A percentile compares a stretch with the other conserved stretches of the same genome.
phyloP scores from a whole-genome alignment of 345 rosid species.

The Lenwebbia sp. region DNA sequence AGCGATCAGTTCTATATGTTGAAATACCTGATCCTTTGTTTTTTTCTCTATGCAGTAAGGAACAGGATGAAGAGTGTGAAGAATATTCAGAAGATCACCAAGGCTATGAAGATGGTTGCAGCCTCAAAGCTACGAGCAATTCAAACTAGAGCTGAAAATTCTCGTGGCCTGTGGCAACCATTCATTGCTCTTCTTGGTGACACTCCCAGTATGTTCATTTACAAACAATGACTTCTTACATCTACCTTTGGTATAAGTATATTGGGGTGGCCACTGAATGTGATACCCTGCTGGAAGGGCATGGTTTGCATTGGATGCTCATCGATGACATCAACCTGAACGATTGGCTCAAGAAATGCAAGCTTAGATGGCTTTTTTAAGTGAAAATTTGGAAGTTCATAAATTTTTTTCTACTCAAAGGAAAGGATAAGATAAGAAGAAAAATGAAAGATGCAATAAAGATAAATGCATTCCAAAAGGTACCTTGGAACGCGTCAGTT shows the following conservation, averaged over 20 bases:
- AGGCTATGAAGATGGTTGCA: slow-evolving; percentile 99
- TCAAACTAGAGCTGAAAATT: slow-evolving; percentile 79
- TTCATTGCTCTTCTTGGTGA: slow-evolving; percentile 73
- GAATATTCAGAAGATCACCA: slow-evolving; percentile 94
- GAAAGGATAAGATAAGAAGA: too few relatives aligned
- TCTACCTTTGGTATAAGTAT: neutral
- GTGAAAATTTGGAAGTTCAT: neutral
- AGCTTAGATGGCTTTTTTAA: neutral
- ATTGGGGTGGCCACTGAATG: neutral
- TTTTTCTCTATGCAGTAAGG: slow-evolving; percentile 50
- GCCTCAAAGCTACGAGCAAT: slow-evolving; percentile 92
- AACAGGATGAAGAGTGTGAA: slow-evolving; percentile 98
- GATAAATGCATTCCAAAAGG: too few relatives aligned
- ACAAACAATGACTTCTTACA: neutral
- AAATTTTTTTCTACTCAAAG: neutral
- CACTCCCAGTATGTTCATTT: slow-evolving; percentile 30
- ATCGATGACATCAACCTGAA: neutral
- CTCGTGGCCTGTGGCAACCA: slow-evolving; percentile 99
- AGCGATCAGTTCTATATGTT: neutral
- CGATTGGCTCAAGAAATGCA: neutral
- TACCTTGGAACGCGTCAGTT: neutral
- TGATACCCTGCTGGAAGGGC: neutral
- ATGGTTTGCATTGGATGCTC: neutral
- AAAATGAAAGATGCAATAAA: too few relatives aligned
- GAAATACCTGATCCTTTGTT: neutral